These are phyloP conservation scores for Caryopteris hybrid DNA, from an alignment of 305 asterid species.

Conservation along the genomic window DNA sequence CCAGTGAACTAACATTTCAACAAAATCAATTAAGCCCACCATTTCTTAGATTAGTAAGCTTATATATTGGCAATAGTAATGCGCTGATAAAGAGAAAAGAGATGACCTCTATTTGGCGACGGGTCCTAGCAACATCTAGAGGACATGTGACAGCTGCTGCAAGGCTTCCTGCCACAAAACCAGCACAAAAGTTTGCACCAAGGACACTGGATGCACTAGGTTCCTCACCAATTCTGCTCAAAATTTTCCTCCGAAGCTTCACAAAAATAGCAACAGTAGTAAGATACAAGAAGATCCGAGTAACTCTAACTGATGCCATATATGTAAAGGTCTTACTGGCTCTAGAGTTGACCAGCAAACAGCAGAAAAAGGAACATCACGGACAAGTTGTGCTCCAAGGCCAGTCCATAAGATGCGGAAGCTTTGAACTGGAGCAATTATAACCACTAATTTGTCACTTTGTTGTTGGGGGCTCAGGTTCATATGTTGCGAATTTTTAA, in stretches of 20 bases:
- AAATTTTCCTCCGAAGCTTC: constrained; percentile 61
- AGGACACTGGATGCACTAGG: constrained; percentile 37
- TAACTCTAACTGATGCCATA: background rate
- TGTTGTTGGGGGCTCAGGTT: background rate
- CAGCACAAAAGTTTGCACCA: constrained; percentile 84
- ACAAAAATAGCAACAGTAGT: constrained; percentile 25
- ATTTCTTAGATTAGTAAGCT: background rate
- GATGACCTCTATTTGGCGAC: constrained; percentile 84
- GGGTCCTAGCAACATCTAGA: constrained; percentile 88
- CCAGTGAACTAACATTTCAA: background rate
- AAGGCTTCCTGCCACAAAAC: constrained; percentile 85
- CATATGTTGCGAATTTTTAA: no score
- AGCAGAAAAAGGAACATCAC: constrained; percentile 91
- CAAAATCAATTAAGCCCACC: background rate
- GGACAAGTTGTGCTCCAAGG: constrained; percentile 84
- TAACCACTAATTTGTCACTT: background rate
- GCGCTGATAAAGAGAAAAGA: constrained; percentile 20
- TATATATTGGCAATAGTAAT: background rate
- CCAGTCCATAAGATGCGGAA: constrained; percentile 78
- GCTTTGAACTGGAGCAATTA: constrained; percentile 35
- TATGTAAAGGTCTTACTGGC: constrained; percentile 45
- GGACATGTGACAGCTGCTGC: constrained; percentile 87
- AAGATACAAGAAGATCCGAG: background rate
- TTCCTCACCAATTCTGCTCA: constrained; percentile 42
- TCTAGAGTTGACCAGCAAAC: constrained; percentile 86